Conservation (phyloP, 1,284 basidiomycete genomes). For the Violaceomyces palustris region DNA sequence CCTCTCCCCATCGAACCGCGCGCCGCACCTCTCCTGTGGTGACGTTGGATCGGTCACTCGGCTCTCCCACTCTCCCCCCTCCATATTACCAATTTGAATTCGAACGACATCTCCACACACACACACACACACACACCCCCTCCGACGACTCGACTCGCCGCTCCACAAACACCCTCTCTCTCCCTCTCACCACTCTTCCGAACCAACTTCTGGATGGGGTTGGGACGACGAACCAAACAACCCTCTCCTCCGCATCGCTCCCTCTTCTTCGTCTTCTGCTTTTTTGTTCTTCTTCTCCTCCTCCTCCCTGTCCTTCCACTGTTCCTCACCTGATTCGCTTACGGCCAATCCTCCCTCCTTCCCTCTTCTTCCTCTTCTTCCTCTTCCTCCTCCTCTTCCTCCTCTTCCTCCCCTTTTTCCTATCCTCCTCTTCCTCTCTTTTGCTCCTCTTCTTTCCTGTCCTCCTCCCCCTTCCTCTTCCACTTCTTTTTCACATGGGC, state of each 20-base stretch:
- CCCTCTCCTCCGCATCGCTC: neutral
- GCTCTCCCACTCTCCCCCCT: too few species aligned
- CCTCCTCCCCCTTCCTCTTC: constrained; percentile 4
- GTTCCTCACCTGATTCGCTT: constrained; percentile 5
- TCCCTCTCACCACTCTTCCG: neutral
- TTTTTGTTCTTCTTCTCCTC: neutral
- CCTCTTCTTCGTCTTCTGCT: neutral
- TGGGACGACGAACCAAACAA: constrained; percentile 1
- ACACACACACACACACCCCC: too few species aligned
- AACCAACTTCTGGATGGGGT: neutral
- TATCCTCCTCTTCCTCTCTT: constrained; percentile 1
- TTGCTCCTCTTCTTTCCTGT: neutral
- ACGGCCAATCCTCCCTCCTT: constrained; percentile 3
- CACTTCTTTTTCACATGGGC: too few species aligned
- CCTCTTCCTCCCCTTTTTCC: neutral
- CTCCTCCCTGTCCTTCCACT: constrained; percentile 6
- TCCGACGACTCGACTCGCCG: too few species aligned
- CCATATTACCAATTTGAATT: too few species aligned
- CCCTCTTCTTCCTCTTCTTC: neutral
- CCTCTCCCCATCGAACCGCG: too few species aligned
- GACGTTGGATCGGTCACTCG: too few species aligned
- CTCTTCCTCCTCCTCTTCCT: neutral
- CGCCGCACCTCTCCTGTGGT: too few species aligned
- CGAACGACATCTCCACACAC: too few species aligned
- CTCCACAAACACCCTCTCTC: too few species aligned